Base-by-base conservation (phyloP, 768 basidiomycete species). In the Rhodotorula taiwanensis region DNA sequence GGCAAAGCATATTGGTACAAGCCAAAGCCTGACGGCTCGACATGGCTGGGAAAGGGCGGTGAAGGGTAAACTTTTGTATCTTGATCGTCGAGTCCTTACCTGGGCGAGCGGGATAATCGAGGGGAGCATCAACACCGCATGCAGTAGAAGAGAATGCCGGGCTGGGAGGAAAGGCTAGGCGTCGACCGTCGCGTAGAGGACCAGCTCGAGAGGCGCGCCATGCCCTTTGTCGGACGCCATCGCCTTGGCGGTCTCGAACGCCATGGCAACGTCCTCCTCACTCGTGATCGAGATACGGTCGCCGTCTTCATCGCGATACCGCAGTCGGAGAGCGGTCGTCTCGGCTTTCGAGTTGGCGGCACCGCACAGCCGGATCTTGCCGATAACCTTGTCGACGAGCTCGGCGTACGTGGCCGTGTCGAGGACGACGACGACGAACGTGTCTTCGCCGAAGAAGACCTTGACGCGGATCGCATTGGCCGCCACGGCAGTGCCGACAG, bases 261-360 rank as follows among this genome's bases (percentile, higher is more conserved):
- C 91, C 83, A 94, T 89, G 71, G 89, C 87, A 41, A 93, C 87
- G 74, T 94, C 91, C 75, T 94, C 91, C 41, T 89, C 90, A 49
- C 88, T 89, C 21, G 86, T 86, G 65, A 94, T 81, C 34, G 84
- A 86, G 50, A 94, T 83, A 81, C 90, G 79, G 74, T 94, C 91
- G 28, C 90, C 90, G 71, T 94, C 91, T 73, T 94, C 91, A 76
- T 94, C 91, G 75, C 80, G 83, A 76, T 93, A 94, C 36, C 87
- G 82, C 71, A 94, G 75, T 50, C 58, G 48, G 33, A 72, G 47
- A 33, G 54, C 52, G 3, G 11, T 21, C 5, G 52, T 33, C 7
- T 66, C 68, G 0, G 88, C 86, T n/a, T 84, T 81, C 73, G 88
- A 85, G 41, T 86, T 78, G 67, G 84, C 80, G 5, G 87, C 88